Conservation (phyloP, 2,329 filamentous ascomycete species). For the Arthrobotrys entomopaga region DNA sequence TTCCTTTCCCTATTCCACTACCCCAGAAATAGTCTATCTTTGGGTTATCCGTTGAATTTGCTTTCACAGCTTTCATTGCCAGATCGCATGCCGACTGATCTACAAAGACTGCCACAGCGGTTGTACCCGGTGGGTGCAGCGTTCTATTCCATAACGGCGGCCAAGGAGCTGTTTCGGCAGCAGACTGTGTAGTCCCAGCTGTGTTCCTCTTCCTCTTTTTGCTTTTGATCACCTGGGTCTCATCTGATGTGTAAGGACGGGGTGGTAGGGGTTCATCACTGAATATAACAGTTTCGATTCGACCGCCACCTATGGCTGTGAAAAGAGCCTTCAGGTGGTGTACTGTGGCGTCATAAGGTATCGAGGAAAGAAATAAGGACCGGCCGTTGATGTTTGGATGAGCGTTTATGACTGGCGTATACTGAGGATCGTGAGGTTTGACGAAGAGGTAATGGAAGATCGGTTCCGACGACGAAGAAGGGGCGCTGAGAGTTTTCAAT, state of each 20-base stretch:
- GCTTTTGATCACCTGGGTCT: slow-evolving; percentile 61
- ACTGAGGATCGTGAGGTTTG: slow-evolving; percentile 80
- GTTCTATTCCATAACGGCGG: slow-evolving; percentile 78
- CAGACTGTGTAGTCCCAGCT: slow-evolving; percentile 66
- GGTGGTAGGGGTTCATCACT: slow-evolving; percentile 64
- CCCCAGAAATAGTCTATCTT: slow-evolving; percentile 74
- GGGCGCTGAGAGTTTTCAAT: slow-evolving; percentile 2
- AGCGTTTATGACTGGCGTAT: slow-evolving; percentile 46
- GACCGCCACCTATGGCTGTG: slow-evolving; percentile 77
- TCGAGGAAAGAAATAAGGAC: slow-evolving; percentile 89
- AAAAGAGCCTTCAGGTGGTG: slow-evolving; percentile 81
- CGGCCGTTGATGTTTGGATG: slow-evolving; percentile 77
- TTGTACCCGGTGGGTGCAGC: slow-evolving; percentile 77
- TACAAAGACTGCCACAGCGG: slow-evolving; percentile 83
- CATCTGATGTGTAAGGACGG: slow-evolving; percentile 62
- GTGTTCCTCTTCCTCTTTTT: slow-evolving; percentile 66
- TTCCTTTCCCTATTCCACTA: slow-evolving; percentile 67
- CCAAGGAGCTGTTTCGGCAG: slow-evolving; percentile 67
- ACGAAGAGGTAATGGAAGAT: slow-evolving; percentile 87
- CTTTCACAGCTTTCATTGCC: slow-evolving; percentile 77
- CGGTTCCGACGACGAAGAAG: slow-evolving; percentile 64
- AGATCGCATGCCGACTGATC: slow-evolving; percentile 81
- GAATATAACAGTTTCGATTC: slow-evolving; percentile 81
- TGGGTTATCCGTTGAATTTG: slow-evolving; percentile 69
- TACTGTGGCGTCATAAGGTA: slow-evolving; percentile 84